phyloP scores from a whole-genome alignment of 2,329 filamentous ascomycete species.

The Phoma sp. region DNA sequence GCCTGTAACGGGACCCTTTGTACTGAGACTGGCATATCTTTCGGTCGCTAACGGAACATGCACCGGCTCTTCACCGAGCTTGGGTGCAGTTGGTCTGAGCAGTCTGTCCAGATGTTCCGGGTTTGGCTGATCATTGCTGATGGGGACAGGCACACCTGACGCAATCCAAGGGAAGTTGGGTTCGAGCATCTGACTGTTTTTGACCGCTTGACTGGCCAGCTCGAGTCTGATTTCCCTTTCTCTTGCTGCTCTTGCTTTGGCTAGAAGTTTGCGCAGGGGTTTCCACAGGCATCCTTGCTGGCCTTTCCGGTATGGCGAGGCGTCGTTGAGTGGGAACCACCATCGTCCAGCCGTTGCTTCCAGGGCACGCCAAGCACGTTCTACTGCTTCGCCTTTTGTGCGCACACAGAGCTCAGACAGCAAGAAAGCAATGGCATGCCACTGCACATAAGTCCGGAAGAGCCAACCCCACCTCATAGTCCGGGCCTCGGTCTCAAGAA shows the following conservation, averaged over 20 bases:
- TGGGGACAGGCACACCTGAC: not conserved
- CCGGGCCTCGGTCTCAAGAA: conserved; percentile 68
- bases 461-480: conserved; percentile 71
- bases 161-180: conserved; percentile 12
- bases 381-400: conserved; percentile 62
- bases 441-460: conserved; percentile 69
- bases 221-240: conserved; percentile 57
- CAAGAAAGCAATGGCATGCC: conserved; percentile 68
- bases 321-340: conserved; percentile 46
- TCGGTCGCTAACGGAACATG: conserved; percentile 27
- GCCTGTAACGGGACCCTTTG: not conserved
- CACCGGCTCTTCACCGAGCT: conserved; percentile 34
- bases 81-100: conserved; percentile 35
- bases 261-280: conserved; percentile 66
- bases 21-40: conserved; percentile 14
- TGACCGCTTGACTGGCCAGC: conserved; percentile 37
- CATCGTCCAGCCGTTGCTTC: conserved; percentile 54
- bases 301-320: conserved; percentile 32
- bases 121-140: conserved; percentile 28
- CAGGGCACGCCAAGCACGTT: conserved; percentile 66
- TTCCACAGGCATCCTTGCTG: conserved; percentile 66
- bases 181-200: conserved; percentile 22
- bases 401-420: conserved; percentile 65
- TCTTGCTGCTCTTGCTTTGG: conserved; percentile 62
- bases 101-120: conserved; percentile 36